These are phyloP conservation scores for Phaffia tasmanica DNA, from an alignment of 768 basidiomycete genomes.

Conservation along the genomic window DNA sequence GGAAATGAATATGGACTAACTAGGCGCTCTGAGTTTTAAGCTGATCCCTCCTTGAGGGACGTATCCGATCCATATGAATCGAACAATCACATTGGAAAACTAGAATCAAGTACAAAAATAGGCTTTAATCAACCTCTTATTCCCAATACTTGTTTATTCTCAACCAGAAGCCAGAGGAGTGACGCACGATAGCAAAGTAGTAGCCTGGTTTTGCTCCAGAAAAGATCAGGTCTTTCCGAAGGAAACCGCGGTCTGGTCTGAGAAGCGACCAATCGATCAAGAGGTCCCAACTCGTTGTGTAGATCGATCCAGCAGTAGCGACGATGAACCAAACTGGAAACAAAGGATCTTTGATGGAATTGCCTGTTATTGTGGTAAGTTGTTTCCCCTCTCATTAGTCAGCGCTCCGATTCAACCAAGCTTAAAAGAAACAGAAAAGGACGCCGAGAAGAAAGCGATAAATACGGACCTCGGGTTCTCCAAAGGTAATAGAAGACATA, in stretches of 20 bases:
- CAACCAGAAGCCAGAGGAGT: slow-evolving; percentile 2
- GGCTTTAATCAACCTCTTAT: not conserved
- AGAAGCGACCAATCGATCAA: slow-evolving; percentile 76
- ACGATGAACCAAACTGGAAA: slow-evolving; percentile 63
- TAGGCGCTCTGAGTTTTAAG: slow-evolving; percentile 9
- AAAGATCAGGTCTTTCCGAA: slow-evolving; percentile 69
- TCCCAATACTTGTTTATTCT: too few species aligned
- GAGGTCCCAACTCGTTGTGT: slow-evolving; percentile 62
- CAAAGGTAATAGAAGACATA: slow-evolving; percentile 58
- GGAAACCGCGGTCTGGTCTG: slow-evolving; percentile 43
- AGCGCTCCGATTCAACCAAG: too few species aligned
- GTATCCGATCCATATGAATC: slow-evolving; percentile 65
- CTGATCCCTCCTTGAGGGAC: slow-evolving; percentile 17
- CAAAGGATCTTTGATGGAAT: slow-evolving; percentile 39
- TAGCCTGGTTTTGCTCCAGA: slow-evolving; percentile 51
- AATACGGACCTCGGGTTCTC: slow-evolving; percentile 51
- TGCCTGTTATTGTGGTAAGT: slow-evolving; percentile 32
- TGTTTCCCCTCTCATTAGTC: too few species aligned
- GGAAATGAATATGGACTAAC: not conserved
- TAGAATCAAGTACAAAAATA: slow-evolving; percentile 39
- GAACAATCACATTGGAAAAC: slow-evolving; percentile 56
- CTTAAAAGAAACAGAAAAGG: too few species aligned
- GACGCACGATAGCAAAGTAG: slow-evolving; percentile 8
- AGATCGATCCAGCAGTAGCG: slow-evolving; percentile 54
- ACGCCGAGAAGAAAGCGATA: not conserved